Evolutionary conservation across 2,329 filamentous ascomycete species (phyloP), one percentile per base, ranked within the genome.

Genomic region (Aspergillus brunneoviolaceus): DNA sequence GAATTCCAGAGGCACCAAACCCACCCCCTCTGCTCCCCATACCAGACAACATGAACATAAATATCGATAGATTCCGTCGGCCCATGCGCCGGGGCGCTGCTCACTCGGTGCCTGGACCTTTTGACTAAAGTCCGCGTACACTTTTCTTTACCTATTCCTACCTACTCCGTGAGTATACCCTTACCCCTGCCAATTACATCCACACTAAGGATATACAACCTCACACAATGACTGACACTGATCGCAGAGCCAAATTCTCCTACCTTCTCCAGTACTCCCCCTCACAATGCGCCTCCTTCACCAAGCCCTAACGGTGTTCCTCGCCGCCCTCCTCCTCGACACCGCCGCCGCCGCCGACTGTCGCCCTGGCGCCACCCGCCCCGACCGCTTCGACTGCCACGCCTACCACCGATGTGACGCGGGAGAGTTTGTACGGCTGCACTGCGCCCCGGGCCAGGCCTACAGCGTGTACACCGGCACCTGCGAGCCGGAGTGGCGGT

Each of bases 241-340:
- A 6, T 9, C 7, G 1, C 33, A 35, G 33, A 12, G 11, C 33
- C 3, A 3, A 29, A 10, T 9, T 7, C 7, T 7, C 9, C 9
- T 6, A 7, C 27, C 27, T 16, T 5, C 33, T 16, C 3, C 11
- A 5, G 9, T 1, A 12, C 33, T 35, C 23, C 39, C 14, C 2
- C 51, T 35, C 35, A 55, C 33, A 47, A 55, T 55, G 52, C 52
- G 23, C 25, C 47, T 55, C 52, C 45, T 45, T 9, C 47, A 55
- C 52, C 52, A 55, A 48, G 16, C 52, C 10, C 52, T 55, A 1
- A 16, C 27, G n/a, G 42, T 55, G 12, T 33, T 55, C 39, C 16
- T 55, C 42, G 47, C n/a, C 42, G n/a, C 52, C 25, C 42, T 55
- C 52, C 52, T 55, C 11, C 14, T 55, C 23, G 47, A 55, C n/a